These are phyloP conservation scores for Phytophthora pluvialis DNA, from an alignment of 352 stramenopile species.

Conservation along the genomic window DNA sequence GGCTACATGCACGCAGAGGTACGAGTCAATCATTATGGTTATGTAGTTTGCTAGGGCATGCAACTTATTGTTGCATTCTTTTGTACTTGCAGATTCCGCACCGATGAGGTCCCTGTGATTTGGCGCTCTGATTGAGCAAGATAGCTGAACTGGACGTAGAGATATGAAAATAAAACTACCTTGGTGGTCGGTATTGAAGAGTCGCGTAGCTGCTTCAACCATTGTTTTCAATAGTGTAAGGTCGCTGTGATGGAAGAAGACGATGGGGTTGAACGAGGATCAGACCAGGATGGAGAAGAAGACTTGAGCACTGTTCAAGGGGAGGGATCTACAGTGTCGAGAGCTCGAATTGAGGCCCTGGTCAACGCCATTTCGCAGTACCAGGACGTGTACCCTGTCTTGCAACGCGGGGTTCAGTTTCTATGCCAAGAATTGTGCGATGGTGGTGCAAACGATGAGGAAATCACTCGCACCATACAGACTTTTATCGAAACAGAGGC, in stretches of 20 bases:
- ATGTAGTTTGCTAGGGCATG: neutral
- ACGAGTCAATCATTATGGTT: conserved; percentile 5
- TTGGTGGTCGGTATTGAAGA: conserved; percentile 22
- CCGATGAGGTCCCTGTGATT: conserved; percentile 97
- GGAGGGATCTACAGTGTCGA: conserved; percentile 17
- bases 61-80: neutral
- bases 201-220: conserved; percentile 1
- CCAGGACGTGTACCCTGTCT: conserved; percentile 39
- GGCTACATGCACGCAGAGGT: conserved; percentile 94
- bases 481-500: conserved; percentile 17
- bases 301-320: neutral
- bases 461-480: conserved; percentile 10
- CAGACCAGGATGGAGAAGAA: neutral
- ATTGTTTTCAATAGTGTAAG: neutral
- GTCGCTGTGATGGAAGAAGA: conserved; percentile 22
- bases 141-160: neutral
- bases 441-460: neutral
- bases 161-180: conserved; percentile 18
- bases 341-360: conserved; percentile 32
- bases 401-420: conserved; percentile 34
- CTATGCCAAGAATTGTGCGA: conserved; percentile 22
- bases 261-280: neutral
- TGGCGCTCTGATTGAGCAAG: conserved; percentile 89
- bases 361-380: conserved; percentile 40
- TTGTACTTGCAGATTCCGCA: conserved; percentile 89